Percentiles rank a stretch among this genome's conserved stretches.
Conservation (phyloP, 2,329 filamentous ascomycete genomes). For the Cadophora sp. region DNA sequence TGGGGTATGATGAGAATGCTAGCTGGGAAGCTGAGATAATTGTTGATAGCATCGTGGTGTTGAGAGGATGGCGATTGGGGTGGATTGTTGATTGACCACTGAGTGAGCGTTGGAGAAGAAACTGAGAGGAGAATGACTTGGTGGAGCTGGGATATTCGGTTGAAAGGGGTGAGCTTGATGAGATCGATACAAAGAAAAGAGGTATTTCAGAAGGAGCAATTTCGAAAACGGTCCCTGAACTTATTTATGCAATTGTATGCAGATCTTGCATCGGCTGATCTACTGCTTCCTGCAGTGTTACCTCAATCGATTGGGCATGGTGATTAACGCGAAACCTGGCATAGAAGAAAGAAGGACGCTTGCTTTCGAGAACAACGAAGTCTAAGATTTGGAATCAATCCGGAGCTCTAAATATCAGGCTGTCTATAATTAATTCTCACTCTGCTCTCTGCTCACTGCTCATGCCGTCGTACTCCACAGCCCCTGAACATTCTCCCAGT, state of each 20-base stretch:
- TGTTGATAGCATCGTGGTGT: background rate
- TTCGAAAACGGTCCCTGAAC: background rate
- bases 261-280: background rate
- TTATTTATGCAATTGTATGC: background rate
- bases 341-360: background rate
- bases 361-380: too few relatives aligned
- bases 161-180: too few relatives aligned
- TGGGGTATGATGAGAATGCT: background rate
- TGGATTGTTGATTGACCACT: too few relatives aligned
- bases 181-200: too few relatives aligned
- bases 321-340: background rate
- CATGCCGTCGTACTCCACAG: constrained; percentile 23
- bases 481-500: constrained; percentile 30
- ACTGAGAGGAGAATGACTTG: too few relatives aligned
- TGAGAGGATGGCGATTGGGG: too few relatives aligned
- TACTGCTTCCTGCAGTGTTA: background rate
- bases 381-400: background rate
- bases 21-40: background rate
- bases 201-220: too few relatives aligned
- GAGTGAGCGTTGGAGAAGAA: too few relatives aligned
- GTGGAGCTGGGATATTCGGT: too few relatives aligned
- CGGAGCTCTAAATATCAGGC: too few relatives aligned
- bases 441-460: too few relatives aligned
- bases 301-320: background rate
- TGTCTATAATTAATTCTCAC: background rate